A percentile compares a stretch with the other conserved stretches of the same genome.
These are phyloP conservation scores for Daldinia sp. DNA, from an alignment of 2,329 filamentous ascomycete genomes.

Conservation along the genomic window DNA sequence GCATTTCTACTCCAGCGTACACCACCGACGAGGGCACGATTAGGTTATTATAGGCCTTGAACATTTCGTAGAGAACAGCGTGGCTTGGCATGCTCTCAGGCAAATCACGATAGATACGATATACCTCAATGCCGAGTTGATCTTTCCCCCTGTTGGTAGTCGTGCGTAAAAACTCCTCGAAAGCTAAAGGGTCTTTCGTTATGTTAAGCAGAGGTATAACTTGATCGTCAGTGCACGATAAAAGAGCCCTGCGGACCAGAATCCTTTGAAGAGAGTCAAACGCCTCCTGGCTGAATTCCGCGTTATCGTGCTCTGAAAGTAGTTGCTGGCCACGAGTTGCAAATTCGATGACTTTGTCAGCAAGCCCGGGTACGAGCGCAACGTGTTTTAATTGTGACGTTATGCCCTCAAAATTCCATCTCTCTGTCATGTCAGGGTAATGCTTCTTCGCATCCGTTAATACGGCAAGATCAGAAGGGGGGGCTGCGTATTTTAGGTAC, in stretches of 20 bases:
- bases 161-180: slow-evolving; percentile 58
- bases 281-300: slow-evolving; percentile 29
- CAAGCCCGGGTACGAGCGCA: slow-evolving; percentile 45
- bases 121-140: slow-evolving; percentile 57
- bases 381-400: slow-evolving; percentile 44
- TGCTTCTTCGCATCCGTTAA: slow-evolving; percentile 44
- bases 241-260: slow-evolving; percentile 49
- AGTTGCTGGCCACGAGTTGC: slow-evolving; percentile 19
- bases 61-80: slow-evolving; percentile 59
- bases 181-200: slow-evolving; percentile 56
- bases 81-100: slow-evolving; percentile 55
- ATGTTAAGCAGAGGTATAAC: slow-evolving; percentile 56
- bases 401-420: slow-evolving; percentile 48
- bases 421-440: slow-evolving; percentile 46
- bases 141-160: slow-evolving; percentile 48
- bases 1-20: slow-evolving; percentile 57
- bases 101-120: slow-evolving; percentile 60
- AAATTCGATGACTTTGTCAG: slow-evolving; percentile 46
- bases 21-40: slow-evolving; percentile 56
- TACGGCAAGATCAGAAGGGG: slow-evolving; percentile 43
- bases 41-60: slow-evolving; percentile 50
- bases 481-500: slow-evolving; percentile 41
- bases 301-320: slow-evolving; percentile 25
- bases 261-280: slow-evolving; percentile 46
- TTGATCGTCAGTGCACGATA: slow-evolving; percentile 44